Evolutionary conservation across 371 early-diverging fungal genomes (phyloP).

Genomic region (Quaeritorhiza haematococci): DNA sequence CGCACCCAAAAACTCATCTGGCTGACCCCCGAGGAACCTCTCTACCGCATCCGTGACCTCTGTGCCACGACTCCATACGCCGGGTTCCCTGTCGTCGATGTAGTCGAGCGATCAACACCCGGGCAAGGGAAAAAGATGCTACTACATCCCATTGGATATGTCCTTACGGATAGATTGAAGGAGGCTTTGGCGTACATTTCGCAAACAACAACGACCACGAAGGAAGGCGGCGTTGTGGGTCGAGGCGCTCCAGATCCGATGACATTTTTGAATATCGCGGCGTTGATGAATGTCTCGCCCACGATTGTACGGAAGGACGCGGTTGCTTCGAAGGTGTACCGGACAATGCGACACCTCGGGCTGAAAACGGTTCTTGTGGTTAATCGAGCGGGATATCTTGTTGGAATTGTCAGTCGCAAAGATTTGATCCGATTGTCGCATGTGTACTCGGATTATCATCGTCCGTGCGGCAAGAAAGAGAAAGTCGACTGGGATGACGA

Average conservation of each 20-base stretch:
- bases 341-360: constrained; percentile 19
- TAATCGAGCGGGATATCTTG: constrained; percentile 18
- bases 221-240: too few relatives aligned
- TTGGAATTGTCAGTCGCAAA: constrained; percentile 22
- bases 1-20: constrained; percentile 1
- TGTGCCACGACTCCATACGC: too few relatives aligned
- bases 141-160: constrained; percentile 18
- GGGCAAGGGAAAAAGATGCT: too few relatives aligned
- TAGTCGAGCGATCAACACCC: too few relatives aligned
- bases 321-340: constrained; percentile 27
- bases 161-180: constrained; percentile 1
- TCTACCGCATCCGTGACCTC: too few relatives aligned
- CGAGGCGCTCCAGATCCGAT: too few relatives aligned
- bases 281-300: constrained; percentile 17
- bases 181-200: too few relatives aligned
- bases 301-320: constrained; percentile 16
- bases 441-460: too few relatives aligned
- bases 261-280: not conserved
- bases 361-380: constrained; percentile 23
- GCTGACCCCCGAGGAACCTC: not conserved
- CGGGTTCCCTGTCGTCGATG: too few relatives aligned
- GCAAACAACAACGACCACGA: too few relatives aligned
- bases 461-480: too few relatives aligned
- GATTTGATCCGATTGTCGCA: constrained; percentile 19
- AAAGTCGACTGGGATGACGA: too few relatives aligned